phyloP scores from a whole-genome alignment of 148 eudicot genomes.

The Silene latifolia region DNA sequence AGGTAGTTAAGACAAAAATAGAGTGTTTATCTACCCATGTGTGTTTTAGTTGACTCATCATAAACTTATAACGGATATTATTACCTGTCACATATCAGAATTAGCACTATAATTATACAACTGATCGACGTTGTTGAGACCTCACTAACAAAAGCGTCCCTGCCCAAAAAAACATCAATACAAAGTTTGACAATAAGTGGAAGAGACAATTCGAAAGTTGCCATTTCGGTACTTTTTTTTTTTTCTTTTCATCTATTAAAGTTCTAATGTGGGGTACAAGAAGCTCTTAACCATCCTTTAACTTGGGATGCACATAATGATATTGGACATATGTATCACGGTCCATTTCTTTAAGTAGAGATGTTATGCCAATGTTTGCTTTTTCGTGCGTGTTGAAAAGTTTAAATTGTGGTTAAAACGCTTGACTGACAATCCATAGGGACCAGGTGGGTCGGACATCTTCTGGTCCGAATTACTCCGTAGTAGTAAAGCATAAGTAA shows the following conservation, averaged over 20 bases:
- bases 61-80: too few relatives aligned
- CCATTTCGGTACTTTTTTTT: not conserved
- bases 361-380: not conserved
- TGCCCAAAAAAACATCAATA: not conserved
- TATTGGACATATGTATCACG: not conserved
- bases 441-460: too few relatives aligned
- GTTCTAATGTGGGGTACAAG: not conserved
- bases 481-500: too few relatives aligned
- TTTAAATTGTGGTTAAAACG: too few relatives aligned
- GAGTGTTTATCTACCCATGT: too few relatives aligned
- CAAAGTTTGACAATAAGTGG: not conserved
- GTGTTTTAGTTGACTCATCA: too few relatives aligned
- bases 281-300: conserved; percentile 7
- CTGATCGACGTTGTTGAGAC: not conserved
- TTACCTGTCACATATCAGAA: too few relatives aligned
- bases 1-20: too few relatives aligned
- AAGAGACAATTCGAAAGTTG: not conserved
- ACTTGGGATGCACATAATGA: not conserved
- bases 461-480: too few relatives aligned
- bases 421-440: too few relatives aligned
- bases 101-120: too few relatives aligned
- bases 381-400: not conserved
- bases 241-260: not conserved
- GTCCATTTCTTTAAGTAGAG: not conserved
- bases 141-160: not conserved